Conservation (phyloP, 2,329 filamentous ascomycete genomes). For the Fusarium circinatum region DNA sequence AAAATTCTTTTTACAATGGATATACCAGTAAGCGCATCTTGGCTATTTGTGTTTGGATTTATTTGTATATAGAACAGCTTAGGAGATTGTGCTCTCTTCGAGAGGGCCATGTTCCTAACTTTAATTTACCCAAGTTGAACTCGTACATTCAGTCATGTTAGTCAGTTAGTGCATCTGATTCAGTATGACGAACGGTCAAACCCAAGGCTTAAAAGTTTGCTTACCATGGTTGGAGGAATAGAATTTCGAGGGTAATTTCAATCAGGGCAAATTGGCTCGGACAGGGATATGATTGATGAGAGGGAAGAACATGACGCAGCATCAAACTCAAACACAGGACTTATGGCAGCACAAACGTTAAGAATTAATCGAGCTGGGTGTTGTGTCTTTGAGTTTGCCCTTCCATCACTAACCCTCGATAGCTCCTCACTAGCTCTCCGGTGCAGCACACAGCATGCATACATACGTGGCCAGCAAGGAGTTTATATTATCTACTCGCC, state of each 20-base stretch:
- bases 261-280: not conserved
- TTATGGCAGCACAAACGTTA: not conserved
- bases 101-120: not conserved
- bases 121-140: not conserved
- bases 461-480: not conserved
- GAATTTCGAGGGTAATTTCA: not conserved
- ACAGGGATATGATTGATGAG: not conserved
- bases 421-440: slow-evolving; percentile 6
- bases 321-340: not conserved
- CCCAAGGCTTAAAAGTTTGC: not conserved
- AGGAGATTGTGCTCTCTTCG: not conserved
- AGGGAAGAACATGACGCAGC: not conserved
- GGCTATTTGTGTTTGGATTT: slow-evolving; percentile 9
- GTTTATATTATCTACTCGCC: not conserved
- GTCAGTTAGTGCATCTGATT: not conserved
- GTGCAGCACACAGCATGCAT: not conserved
- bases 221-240: not conserved
- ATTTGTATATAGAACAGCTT: slow-evolving; percentile 32
- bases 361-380: not conserved
- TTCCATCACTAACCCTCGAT: slow-evolving; percentile 1
- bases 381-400: slow-evolving; percentile 13
- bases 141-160: not conserved
- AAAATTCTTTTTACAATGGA: slow-evolving; percentile 27
- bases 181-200: not conserved
- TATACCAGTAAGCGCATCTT: slow-evolving; percentile 36